These are phyloP conservation scores for Kuraishia ogatae DNA, from an alignment of 805 yeast species.

Conservation along the genomic window DNA sequence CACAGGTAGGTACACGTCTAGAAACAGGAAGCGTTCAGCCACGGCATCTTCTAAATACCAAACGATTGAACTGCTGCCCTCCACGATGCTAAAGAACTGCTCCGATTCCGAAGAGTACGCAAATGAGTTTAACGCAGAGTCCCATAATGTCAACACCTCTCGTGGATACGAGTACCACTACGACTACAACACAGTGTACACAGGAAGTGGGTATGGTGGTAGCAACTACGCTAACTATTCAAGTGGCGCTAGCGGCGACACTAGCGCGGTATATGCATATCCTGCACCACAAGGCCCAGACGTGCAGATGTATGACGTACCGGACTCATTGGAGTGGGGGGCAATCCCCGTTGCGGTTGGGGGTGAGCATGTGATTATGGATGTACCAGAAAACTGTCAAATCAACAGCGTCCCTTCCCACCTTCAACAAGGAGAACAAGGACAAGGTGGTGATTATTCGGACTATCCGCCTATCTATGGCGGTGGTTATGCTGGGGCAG, in stretches of 20 bases:
- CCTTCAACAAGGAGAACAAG: neutral
- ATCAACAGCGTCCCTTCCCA: conserved; percentile 9
- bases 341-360: conserved; percentile 2
- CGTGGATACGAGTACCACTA: conserved; percentile 74
- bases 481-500: neutral
- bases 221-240: neutral
- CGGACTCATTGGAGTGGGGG: conserved; percentile 34
- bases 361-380: conserved; percentile 7
- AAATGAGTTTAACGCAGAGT: conserved; percentile 38
- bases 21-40: neutral
- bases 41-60: conserved; percentile 5
- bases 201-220: conserved; percentile 9
- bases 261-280: conserved; percentile 2
- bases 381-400: conserved; percentile 33
- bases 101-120: conserved; percentile 52
- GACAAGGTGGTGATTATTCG: neutral
- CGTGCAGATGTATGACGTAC: conserved; percentile 36
- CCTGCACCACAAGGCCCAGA: neutral
- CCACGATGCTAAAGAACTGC: conserved; percentile 78
- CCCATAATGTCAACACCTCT: conserved; percentile 64
- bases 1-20: neutral
- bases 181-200: conserved; percentile 73
- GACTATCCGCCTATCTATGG: neutral
- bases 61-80: conserved; percentile 73
- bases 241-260: neutral